These are phyloP conservation scores for Polygonum maritimum DNA, from an alignment of 148 eudicot species.

Conservation along the genomic window DNA sequence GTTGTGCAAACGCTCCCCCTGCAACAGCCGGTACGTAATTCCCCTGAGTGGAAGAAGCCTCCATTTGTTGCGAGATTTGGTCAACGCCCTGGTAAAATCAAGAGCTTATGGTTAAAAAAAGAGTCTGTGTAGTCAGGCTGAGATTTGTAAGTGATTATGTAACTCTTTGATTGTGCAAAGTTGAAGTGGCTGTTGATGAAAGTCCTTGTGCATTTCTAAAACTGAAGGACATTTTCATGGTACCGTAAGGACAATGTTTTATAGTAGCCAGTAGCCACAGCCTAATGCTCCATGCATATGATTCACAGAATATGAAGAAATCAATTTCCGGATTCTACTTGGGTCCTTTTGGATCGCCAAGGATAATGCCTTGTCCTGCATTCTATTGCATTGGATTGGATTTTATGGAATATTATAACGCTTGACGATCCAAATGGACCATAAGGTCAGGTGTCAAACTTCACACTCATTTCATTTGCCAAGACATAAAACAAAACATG, in stretches of 20 bases:
- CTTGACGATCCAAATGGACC: no score
- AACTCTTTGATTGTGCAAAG: background rate
- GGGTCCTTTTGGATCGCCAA: no score
- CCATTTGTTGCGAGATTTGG: conserved; percentile 44
- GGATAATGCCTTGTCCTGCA: no score
- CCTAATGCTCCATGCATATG: background rate
- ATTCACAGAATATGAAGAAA: background rate
- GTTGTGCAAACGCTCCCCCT: conserved; percentile 54
- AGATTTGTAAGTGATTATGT: background rate
- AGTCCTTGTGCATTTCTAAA: background rate
- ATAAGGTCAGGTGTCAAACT: background rate
- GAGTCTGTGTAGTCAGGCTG: background rate
- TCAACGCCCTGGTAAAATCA: conserved; percentile 17
- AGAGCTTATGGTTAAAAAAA: background rate
- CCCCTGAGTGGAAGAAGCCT: conserved; percentile 43
- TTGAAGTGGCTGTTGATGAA: background rate
- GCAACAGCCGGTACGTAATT: conserved; percentile 79
- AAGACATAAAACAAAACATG: background rate
- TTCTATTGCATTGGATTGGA: no score
- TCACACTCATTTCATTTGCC: background rate
- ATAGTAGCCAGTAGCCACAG: background rate
- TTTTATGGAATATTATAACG: no score
- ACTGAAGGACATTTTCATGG: background rate
- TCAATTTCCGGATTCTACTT: background rate
- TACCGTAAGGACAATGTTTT: background rate